Percentiles rank a stretch among this genome's conserved stretches.
phyloP scores from a whole-genome alignment of 768 basidiomycete genomes.

The Rhizopogon vinicolor region DNA sequence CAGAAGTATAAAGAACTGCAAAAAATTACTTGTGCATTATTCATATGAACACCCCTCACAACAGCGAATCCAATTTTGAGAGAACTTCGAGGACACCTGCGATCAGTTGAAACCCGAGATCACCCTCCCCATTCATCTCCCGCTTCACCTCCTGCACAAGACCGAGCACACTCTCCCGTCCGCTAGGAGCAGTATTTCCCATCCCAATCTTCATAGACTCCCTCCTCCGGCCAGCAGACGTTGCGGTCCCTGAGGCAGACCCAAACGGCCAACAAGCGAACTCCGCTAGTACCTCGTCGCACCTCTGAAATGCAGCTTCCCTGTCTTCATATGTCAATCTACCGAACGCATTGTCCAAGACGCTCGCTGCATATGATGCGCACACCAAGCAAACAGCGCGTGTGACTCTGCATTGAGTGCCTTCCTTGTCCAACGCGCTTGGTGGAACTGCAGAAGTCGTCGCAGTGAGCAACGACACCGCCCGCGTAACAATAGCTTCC shows the following conservation, averaged over 20 bases:
- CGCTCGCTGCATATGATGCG: constrained; percentile 91
- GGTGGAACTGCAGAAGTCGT: constrained; percentile 79
- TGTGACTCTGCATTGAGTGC: constrained; percentile 72
- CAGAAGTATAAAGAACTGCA: background rate
- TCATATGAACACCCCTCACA: constrained; percentile 13
- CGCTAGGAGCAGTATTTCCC: constrained; percentile 46
- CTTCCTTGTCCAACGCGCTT: constrained; percentile 69
- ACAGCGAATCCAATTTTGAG: constrained; percentile 78
- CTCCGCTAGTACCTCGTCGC: constrained; percentile 91
- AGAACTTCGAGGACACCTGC: constrained; percentile 93
- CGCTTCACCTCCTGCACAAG: constrained; percentile 69
- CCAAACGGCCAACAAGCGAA: constrained; percentile 91
- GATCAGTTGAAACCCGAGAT: constrained; percentile 85
- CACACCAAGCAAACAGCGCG: constrained; percentile 85
- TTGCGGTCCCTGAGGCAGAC: constrained; percentile 28
- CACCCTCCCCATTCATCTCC: constrained; percentile 71
- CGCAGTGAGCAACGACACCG: constrained; percentile 74
- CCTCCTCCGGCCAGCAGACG: constrained; percentile 35
- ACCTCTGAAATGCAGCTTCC: constrained; percentile 88
- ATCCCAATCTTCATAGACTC: constrained; percentile 47
- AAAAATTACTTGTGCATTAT: background rate
- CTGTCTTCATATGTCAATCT: constrained; percentile 88
- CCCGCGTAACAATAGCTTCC: constrained; percentile 74
- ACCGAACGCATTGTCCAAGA: constrained; percentile 91
- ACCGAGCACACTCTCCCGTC: constrained; percentile 68